Percentiles rank a stretch among this genome's conserved stretches.
These are phyloP conservation scores for Chrysanthemum lavandulifolium DNA, from an alignment of 129 eudicot species.

Conservation along the genomic window DNA sequence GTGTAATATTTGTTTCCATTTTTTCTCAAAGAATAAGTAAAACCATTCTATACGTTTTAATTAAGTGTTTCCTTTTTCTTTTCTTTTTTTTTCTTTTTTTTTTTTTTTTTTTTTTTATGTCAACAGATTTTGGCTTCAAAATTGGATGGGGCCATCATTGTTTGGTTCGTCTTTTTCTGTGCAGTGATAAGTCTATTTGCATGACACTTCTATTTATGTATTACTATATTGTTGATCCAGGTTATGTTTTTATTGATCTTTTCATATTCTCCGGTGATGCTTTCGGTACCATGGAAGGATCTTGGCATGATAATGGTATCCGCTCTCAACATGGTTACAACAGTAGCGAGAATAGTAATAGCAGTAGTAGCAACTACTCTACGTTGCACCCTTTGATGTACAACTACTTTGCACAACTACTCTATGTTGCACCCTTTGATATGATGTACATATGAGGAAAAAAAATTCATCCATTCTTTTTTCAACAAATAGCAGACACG, in stretches of 20 bases:
- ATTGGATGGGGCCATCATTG: slow-evolving; percentile 90
- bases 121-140: slow-evolving; percentile 91
- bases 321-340: slow-evolving; percentile 49
- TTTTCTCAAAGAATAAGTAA: no score
- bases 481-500: no score
- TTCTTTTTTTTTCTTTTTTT: no score
- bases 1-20: no score
- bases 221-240: no score
- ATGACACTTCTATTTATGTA: not conserved
- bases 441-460: no score
- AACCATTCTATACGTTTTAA: no score
- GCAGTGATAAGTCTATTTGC: slow-evolving; percentile 58
- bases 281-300: slow-evolving; percentile 57
- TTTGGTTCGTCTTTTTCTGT: slow-evolving; percentile 65
- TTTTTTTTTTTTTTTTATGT: slow-evolving; percentile 14
- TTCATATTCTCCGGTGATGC: slow-evolving; percentile 36
- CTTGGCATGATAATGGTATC: slow-evolving; percentile 61
- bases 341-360: slow-evolving; percentile 94
- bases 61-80: no score
- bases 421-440: no score
- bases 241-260: slow-evolving; percentile 5
- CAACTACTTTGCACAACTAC: no score
- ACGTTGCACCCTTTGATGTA: no score
- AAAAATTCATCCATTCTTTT: no score
- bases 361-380: slow-evolving; percentile 90